A percentile compares a stretch with the other conserved stretches of the same genome.
Evolutionary conservation across 208 protist species (phyloP).

Genomic region (Tritrichomonas musculus): DNA sequence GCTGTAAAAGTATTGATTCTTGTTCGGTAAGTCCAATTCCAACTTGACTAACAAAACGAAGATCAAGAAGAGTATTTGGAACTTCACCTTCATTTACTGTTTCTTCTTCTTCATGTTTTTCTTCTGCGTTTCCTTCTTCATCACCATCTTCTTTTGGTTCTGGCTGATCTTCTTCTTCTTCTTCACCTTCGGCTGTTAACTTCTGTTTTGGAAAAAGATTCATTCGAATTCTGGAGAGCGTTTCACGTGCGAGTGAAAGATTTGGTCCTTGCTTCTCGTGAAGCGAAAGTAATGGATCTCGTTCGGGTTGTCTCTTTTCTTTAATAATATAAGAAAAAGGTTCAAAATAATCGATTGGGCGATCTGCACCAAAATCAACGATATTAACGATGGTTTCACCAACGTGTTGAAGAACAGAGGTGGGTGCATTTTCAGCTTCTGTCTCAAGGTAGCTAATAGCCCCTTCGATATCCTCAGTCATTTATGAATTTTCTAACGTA

Average conservation of each 20-base stretch:
- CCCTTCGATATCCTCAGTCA: constrained; percentile 7
- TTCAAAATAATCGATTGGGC: constrained; percentile 31
- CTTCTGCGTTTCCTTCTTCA: background rate
- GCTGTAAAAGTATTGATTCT: constrained; percentile 30
- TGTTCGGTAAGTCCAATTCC: background rate
- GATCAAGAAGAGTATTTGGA: background rate
- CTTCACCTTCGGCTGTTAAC: background rate
- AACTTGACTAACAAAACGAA: background rate
- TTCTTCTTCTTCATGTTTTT: background rate
- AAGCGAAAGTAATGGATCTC: background rate
- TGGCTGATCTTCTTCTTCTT: background rate
- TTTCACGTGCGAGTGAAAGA: background rate
- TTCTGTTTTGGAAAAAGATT: constrained; percentile 4
- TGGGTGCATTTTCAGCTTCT: background rate
- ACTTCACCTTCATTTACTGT: constrained; percentile 23
- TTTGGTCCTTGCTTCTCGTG: background rate
- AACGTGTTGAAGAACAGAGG: background rate
- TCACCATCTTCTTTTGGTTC: background rate
- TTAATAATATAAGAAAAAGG: constrained; percentile 9
- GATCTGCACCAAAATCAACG: background rate
- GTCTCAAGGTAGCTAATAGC: background rate
- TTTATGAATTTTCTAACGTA: background rate
- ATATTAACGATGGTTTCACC: background rate
- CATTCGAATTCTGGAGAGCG: background rate
- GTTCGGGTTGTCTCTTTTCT: background rate